Base-by-base conservation (phyloP, 2,329 filamentous ascomycete species). In the Colletotrichum zoysiae region DNA sequence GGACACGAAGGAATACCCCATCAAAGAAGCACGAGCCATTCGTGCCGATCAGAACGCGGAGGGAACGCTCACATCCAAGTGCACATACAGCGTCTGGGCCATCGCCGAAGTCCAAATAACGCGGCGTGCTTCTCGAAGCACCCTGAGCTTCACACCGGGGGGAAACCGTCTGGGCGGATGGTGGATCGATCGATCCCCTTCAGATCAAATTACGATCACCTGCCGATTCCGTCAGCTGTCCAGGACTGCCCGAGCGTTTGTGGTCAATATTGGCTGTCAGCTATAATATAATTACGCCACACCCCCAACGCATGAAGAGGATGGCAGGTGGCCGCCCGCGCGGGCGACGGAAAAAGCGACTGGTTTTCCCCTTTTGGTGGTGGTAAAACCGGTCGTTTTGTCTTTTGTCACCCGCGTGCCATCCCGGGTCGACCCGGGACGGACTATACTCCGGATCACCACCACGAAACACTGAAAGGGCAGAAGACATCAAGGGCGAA, bases 401-500 rank as follows among this genome's bases (percentile, higher is more conserved):
- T n/a, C 3, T 26, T 26, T 26, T 26, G 26, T 26, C 26, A 26
- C 26, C 26, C 26, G 26, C 26, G 26, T 26, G 26, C 26, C 26
- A 26, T 26, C 26, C 26, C 26, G 61, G 61, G 58, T 65, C 26
- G 55, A 20, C 23, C 55, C 40, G 20, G 58, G 56, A n/a, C 70
- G 70, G 70, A 70, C 40, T 42, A 64, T 38, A 59, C 65, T 71
- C 69, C 65, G 53, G 59, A 14, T 4, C 26, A 44, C 40, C 46
- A 51, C 56, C 42, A 23, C 50, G 64, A 42, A 56, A 38, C 35
- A 20, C 38, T 30, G 23, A n/a, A 59, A 44, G 23, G 58, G 46
- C 18, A 26, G 48, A 33, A 30, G n/a, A 38, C 53, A 59, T 61
- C 16, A 38, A 38, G 46, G 38, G 58, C n/a, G 7, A 33, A 33